Evolutionary conservation across 352 stramenopile genomes (phyloP).

Genomic region (Phytophthora pluvialis): DNA sequence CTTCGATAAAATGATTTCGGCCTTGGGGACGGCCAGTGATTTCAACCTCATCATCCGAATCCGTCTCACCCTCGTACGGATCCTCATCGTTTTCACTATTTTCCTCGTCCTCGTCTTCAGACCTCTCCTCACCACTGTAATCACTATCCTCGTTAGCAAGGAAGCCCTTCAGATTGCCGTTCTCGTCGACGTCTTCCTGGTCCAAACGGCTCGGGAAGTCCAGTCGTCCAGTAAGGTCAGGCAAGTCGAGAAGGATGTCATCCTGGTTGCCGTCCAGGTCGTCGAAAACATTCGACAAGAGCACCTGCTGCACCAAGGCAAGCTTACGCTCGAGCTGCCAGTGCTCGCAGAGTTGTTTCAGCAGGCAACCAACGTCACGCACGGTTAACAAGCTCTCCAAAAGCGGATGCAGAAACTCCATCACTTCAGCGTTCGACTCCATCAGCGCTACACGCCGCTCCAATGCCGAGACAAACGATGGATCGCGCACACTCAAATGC

Average conservation of each 20-base stretch:
- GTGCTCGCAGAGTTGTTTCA: constrained; percentile 64
- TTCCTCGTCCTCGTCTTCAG: constrained; percentile 45
- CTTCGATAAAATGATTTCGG: constrained; percentile 76
- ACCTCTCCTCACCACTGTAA: constrained; percentile 56
- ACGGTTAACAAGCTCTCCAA: constrained; percentile 80
- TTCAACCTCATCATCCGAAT: constrained; percentile 70
- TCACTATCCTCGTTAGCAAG: constrained; percentile 75
- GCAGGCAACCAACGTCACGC: constrained; percentile 64
- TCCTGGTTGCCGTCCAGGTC: constrained; percentile 86
- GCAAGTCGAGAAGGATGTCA: constrained; percentile 69
- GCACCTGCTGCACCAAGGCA: constrained; percentile 72
- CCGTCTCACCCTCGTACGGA: constrained; percentile 64
- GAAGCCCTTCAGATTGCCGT: constrained; percentile 80
- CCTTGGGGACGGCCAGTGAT: constrained; percentile 29
- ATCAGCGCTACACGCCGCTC: constrained; percentile 34
- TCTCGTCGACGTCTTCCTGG: constrained; percentile 82
- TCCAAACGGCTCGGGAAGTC: constrained; percentile 85
- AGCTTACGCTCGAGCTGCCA: constrained; percentile 71
- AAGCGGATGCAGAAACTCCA: constrained; percentile 69
- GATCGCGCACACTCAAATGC: constrained; percentile 62
- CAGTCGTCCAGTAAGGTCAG: constrained; percentile 57
- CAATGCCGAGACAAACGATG: constrained; percentile 42
- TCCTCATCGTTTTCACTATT: constrained; percentile 50
- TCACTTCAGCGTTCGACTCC: constrained; percentile 65
- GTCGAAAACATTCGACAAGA: constrained; percentile 80